Evolutionary conservation across 192 early-diverging fungal genomes (phyloP), one percentile per base, ranked within the genome.

Genomic region (Umbelopsis isabellina): DNA sequence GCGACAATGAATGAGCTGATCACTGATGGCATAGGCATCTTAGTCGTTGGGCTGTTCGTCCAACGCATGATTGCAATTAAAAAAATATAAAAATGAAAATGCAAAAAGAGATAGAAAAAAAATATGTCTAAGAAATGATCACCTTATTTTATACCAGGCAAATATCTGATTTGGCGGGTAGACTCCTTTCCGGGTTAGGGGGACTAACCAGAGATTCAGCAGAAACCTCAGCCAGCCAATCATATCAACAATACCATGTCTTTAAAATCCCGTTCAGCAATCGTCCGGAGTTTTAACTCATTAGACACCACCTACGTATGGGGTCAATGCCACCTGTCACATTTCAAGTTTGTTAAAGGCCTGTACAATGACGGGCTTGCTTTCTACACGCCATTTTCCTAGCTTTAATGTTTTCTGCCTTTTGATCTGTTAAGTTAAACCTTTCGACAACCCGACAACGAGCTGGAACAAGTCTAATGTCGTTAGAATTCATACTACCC

Each of bases 141-240:
- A 35, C 5, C n/a, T 25, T 61, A 35, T 61, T 35, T n/a, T 61
- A 27, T 61, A 61, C 33, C 15, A 25, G 55, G 55, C 25, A 1
- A 16, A 30, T 61, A 30, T 61, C 25, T n/a, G 55, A 64, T 65
- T 61, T 20, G 15, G 37, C 51, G 3, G n/a, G 21, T 23, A 21
- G 12, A 52, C 21, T 52, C 51, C 22, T 22, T 41, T 41, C 37
- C 25, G 51, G 51, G 51, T 52, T 52, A 52, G 51, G 51, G 51
- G 51, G 2, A 21, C 27, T 25, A 33, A 6, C 48, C 12, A 20
- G 48, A 61, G 55, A 61, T 61, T 61, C 55, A 61, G 55, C 30
- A 61, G 55, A 61, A 61, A 61, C 55, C 55, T 27, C 15, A 49
- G 48, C 48, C 48, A 49, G 48, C 48, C 48, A 49, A 49, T 49